Evolutionary conservation across 768 basidiomycete species (phyloP).

Genomic region (Naematelia encephala): DNA sequence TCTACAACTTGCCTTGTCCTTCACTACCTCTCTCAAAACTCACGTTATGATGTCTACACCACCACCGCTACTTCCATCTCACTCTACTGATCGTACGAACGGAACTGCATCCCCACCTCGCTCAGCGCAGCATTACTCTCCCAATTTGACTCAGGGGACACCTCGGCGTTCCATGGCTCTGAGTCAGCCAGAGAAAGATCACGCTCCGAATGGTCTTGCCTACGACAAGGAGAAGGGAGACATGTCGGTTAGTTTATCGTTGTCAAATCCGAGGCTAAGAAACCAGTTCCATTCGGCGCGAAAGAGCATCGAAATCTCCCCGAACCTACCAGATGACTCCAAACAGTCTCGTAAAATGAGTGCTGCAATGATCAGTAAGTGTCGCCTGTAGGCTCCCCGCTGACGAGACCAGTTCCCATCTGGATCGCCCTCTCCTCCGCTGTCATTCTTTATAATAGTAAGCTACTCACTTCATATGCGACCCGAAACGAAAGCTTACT

Average conservation of each 20-base stretch:
- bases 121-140: background rate
- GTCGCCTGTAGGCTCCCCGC: background rate
- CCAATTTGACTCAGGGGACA: background rate
- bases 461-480: slow-evolving; percentile 59
- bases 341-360: slow-evolving; percentile 10
- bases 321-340: slow-evolving; percentile 20
- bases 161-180: background rate
- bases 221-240: background rate
- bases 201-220: background rate
- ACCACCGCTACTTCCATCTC: slow-evolving; percentile 7
- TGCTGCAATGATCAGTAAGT: slow-evolving; percentile 36
- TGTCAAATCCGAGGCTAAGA: background rate
- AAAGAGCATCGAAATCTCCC: slow-evolving; percentile 21
- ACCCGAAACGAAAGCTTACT: slow-evolving; percentile 49
- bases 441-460: slow-evolving; percentile 95
- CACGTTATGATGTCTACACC: background rate
- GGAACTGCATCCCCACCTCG: background rate
- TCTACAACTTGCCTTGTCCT: background rate
- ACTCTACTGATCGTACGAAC: background rate
- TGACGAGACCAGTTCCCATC: slow-evolving; percentile 58
- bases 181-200: slow-evolving; percentile 3
- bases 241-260: background rate
- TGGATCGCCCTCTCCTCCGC: slow-evolving; percentile 85
- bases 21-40: background rate
- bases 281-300: background rate